These are phyloP conservation scores for Thielaviopsis musarum DNA, from an alignment of 2,329 filamentous ascomycete genomes.

Conservation along the genomic window DNA sequence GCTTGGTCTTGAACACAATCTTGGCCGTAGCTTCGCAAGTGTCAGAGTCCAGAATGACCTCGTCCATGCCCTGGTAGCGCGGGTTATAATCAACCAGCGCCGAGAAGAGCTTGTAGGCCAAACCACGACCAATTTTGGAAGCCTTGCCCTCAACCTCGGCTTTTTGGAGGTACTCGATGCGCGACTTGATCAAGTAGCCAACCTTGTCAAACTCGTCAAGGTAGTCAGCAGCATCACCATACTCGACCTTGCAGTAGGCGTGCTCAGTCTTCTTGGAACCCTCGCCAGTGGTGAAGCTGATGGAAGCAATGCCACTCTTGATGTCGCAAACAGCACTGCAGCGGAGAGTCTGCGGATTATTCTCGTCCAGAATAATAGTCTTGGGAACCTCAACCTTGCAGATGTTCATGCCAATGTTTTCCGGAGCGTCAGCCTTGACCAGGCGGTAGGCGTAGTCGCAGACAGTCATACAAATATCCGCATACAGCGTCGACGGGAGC, in stretches of 20 bases:
- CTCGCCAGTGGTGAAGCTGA: constrained; percentile 42
- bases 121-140: constrained; percentile 55
- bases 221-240: constrained; percentile 43
- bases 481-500: constrained; percentile 42
- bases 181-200: constrained; percentile 50
- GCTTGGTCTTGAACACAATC: constrained; percentile 30
- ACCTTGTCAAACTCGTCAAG: constrained; percentile 48
- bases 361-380: constrained; percentile 43
- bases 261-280: constrained; percentile 43
- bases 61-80: constrained; percentile 39
- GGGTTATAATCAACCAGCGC: constrained; percentile 39
- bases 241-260: constrained; percentile 43
- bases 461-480: constrained; percentile 48
- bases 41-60: constrained; percentile 37
- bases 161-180: constrained; percentile 39
- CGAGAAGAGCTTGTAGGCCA: constrained; percentile 57
- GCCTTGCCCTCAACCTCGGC: constrained; percentile 49
- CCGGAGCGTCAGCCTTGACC: constrained; percentile 33
- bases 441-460: constrained; percentile 47
- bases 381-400: constrained; percentile 51
- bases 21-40: constrained; percentile 36
- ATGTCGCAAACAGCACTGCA: constrained; percentile 44
- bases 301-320: constrained; percentile 33
- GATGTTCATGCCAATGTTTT: constrained; percentile 45
- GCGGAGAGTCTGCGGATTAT: constrained; percentile 39